phyloP scores from a whole-genome alignment of 768 basidiomycete genomes.

The Tulasnella sp. region DNA sequence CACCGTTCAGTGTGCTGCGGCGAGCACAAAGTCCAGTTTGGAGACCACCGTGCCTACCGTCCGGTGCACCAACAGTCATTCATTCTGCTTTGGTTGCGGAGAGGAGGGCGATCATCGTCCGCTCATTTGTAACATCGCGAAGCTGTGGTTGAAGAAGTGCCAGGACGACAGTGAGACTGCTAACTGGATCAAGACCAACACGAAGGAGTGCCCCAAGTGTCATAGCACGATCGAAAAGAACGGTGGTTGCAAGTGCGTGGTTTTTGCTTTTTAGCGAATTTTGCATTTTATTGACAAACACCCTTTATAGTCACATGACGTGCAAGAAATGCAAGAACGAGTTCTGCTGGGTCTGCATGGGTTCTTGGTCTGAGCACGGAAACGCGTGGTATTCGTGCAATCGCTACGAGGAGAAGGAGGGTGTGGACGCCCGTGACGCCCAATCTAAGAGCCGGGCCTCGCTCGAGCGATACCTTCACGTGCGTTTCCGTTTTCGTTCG shows the following conservation, averaged over 20 bases:
- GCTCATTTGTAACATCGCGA: slow-evolving; percentile 78
- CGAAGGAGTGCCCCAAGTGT: slow-evolving; percentile 94
- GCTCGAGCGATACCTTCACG: slow-evolving; percentile 92
- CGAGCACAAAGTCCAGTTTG: slow-evolving; percentile 64
- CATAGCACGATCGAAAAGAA: slow-evolving; percentile 99
- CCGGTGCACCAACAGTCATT: slow-evolving; percentile 61
- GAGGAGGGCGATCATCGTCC: slow-evolving; percentile 88
- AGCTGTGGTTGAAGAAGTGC: slow-evolving; percentile 95
- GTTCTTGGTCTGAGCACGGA: slow-evolving; percentile 95
- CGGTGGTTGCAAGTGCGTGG: slow-evolving; percentile 95
- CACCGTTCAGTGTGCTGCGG: slow-evolving; percentile 85
- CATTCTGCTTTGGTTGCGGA: slow-evolving; percentile 92
- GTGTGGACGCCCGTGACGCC: slow-evolving; percentile 80
- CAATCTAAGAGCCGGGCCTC: slow-evolving; percentile 86
- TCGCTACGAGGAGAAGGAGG: slow-evolving; percentile 87
- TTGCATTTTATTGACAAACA: slow-evolving; percentile 17
- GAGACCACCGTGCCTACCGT: slow-evolving; percentile 83
- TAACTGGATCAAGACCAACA: slow-evolving; percentile 99
- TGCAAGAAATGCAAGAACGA: slow-evolving; percentile 99
- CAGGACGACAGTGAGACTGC: slow-evolving; percentile 96
- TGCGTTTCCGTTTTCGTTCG: slow-evolving; percentile 36
- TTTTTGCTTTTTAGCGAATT: background rate
- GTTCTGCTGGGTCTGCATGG: slow-evolving; percentile 99
- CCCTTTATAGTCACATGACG: slow-evolving; percentile 81
- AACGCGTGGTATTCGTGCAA: slow-evolving; percentile 98